Conservation (phyloP, 805 yeast genomes). For the Spathaspora arborariae region DNA sequence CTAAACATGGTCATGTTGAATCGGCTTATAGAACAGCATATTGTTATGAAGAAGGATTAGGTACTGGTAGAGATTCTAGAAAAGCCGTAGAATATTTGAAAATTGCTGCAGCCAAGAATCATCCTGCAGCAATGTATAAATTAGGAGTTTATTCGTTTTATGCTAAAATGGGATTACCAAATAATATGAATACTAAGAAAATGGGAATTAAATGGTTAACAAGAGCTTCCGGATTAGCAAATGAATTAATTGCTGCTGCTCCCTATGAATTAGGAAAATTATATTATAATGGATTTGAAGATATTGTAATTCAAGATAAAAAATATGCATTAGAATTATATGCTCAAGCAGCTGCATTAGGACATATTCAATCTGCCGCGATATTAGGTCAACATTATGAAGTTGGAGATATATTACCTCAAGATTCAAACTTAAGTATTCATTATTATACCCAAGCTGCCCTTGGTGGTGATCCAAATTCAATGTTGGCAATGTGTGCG, state of each 20-base stretch:
- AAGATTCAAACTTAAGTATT: conserved; percentile 77
- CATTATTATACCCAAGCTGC: conserved; percentile 95
- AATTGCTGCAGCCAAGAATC: conserved; percentile 86
- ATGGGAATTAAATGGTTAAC: conserved; percentile 91
- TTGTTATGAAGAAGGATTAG: conserved; percentile 92
- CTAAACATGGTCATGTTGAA: conserved; percentile 90
- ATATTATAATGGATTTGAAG: conserved; percentile 78
- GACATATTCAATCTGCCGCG: conserved; percentile 77
- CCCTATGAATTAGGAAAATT: conserved; percentile 90
- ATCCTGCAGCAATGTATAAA: conserved; percentile 96
- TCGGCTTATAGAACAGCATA: conserved; percentile 87
- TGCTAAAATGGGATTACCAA: conserved; percentile 76
- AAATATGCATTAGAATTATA: conserved; percentile 83
- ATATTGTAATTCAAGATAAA: conserved; percentile 78
- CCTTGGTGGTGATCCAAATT: conserved; percentile 75
- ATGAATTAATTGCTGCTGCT: conserved; percentile 84
- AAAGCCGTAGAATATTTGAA: conserved; percentile 79
- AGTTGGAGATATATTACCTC: conserved; percentile 69
- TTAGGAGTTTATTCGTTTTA: conserved; percentile 84
- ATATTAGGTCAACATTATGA: conserved; percentile 83
- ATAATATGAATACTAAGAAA: conserved; percentile 65
- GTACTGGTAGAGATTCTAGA: conserved; percentile 83
- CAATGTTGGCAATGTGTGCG: conserved; percentile 93
- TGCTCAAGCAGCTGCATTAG: conserved; percentile 84
- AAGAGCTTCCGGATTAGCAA: conserved; percentile 81